A percentile compares a stretch with the other conserved stretches of the same genome.
phyloP scores from a whole-genome alignment of 2,329 filamentous ascomycete species.

The Aspergillus fructus region DNA sequence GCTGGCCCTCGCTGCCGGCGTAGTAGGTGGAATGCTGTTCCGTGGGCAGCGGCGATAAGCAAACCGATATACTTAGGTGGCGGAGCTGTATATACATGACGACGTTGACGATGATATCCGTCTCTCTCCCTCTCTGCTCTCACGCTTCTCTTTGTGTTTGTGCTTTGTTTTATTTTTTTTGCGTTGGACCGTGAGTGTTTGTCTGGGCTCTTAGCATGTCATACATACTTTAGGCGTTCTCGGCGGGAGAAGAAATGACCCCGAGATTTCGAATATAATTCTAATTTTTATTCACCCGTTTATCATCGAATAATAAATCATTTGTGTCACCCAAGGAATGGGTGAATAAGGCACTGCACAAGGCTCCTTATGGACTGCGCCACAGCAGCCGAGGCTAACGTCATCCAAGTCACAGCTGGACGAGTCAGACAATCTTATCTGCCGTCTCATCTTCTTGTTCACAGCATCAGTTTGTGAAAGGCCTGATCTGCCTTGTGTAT shows the following conservation, averaged over 20 bases:
- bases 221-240: constrained; percentile 8
- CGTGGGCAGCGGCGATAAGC: constrained; percentile 67
- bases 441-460: not conserved
- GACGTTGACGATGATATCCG: constrained; percentile 12
- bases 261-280: constrained; percentile 10
- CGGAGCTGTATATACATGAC: constrained; percentile 15
- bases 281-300: not conserved
- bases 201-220: constrained; percentile 10
- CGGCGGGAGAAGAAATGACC: constrained; percentile 6
- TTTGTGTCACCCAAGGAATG: not conserved
- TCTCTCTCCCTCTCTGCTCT: constrained; percentile 10
- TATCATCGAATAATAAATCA: not conserved
- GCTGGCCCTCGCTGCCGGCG: constrained; percentile 86
- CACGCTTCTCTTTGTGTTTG: not conserved
- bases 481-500: not conserved
- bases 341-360: not conserved
- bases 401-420: not conserved
- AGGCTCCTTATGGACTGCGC: constrained; percentile 6
- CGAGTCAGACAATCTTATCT: not conserved
- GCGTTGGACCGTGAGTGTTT: constrained; percentile 2
- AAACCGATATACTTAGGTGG: constrained; percentile 15
- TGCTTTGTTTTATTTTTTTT: not conserved
- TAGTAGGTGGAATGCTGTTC: constrained; percentile 84
- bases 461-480: not conserved
- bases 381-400: constrained; percentile 15